Percentiles rank a stretch among this genome's conserved stretches.
These are phyloP conservation scores for Mycena galopus DNA, from an alignment of 768 basidiomycete genomes.

Conservation along the genomic window DNA sequence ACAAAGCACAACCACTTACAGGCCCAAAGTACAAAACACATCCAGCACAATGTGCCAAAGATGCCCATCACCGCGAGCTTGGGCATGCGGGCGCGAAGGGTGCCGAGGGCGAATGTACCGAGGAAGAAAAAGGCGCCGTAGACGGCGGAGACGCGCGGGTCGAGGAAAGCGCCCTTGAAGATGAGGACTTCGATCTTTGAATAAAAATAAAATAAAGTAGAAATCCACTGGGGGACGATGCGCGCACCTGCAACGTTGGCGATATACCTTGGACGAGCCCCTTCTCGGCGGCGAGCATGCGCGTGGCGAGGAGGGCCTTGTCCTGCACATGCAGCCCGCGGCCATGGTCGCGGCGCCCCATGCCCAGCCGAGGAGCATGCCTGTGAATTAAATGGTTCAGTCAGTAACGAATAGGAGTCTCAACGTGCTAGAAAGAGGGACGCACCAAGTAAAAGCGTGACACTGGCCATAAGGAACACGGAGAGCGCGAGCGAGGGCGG, in stretches of 20 bases:
- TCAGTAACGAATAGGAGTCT: neutral
- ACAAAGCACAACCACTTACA: constrained; percentile 16
- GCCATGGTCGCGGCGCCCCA: constrained; percentile 61
- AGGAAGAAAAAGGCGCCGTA: constrained; percentile 60
- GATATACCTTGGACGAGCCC: constrained; percentile 25
- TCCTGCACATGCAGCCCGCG: constrained; percentile 52
- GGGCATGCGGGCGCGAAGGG: constrained; percentile 54
- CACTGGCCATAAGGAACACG: constrained; percentile 50
- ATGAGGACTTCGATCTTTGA: constrained; percentile 47
- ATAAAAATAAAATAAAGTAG: neutral
- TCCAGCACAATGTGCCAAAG: constrained; percentile 61
- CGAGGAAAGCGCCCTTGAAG: constrained; percentile 58
- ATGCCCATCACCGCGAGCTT: constrained; percentile 56
- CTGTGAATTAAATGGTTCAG: no score
- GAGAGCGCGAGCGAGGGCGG: constrained; percentile 56
- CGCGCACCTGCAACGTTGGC: constrained; percentile 7
- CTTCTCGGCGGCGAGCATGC: constrained; percentile 52
- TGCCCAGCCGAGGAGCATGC: constrained; percentile 62
- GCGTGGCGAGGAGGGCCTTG: constrained; percentile 49
- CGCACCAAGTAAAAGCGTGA: constrained; percentile 52
- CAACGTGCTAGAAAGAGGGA: neutral
- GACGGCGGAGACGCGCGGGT: constrained; percentile 57
- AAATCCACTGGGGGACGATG: no score
- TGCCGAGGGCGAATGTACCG: constrained; percentile 56
- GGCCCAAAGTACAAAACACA: constrained; percentile 43